Evolutionary conservation across 1,284 basidiomycete species (phyloP).

Genomic region (Limonomyces culmigenus): DNA sequence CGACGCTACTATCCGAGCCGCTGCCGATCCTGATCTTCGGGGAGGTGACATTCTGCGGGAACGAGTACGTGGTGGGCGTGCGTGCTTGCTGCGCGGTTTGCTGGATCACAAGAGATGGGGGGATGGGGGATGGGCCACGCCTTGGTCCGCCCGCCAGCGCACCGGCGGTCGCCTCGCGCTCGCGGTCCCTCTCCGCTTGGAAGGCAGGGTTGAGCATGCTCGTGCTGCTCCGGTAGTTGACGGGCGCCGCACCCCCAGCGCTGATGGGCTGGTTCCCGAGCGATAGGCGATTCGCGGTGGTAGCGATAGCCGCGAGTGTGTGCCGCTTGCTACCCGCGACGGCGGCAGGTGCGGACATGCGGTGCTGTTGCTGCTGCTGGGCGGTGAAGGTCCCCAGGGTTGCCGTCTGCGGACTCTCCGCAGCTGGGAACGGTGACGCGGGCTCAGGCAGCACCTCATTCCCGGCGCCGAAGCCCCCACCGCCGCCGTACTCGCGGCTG

Average conservation of each 20-base stretch:
- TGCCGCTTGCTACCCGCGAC: constrained; percentile 43
- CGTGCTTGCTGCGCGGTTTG: constrained; percentile 21
- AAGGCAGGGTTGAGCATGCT: constrained; percentile 16
- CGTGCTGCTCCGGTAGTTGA: constrained; percentile 21
- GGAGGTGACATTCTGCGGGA: not conserved
- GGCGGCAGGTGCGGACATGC: constrained; percentile 17
- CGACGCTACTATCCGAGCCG: not conserved
- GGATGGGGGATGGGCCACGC: too few relatives aligned
- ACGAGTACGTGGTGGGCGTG: constrained; percentile 5
- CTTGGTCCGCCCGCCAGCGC: too few relatives aligned
- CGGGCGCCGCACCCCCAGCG: constrained; percentile 13
- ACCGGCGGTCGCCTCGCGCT: constrained; percentile 1
- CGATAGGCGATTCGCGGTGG: not conserved
- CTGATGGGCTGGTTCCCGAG: constrained; percentile 3
- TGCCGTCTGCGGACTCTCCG: constrained; percentile 14
- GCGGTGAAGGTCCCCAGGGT: constrained; percentile 9
- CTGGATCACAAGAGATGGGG: constrained; percentile 21
- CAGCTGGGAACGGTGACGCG: constrained; percentile 49
- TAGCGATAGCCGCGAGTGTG: constrained; percentile 21
- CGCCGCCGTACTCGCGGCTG: constrained; percentile 3
- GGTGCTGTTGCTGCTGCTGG: constrained; percentile 8
- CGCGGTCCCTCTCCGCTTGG: too few relatives aligned
- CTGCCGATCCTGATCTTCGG: not conserved
- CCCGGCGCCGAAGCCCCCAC: constrained; percentile 10
- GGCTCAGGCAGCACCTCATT: constrained; percentile 50